Conservation (phyloP, 2,329 filamentous ascomycete genomes). For the Penicillium sp. region DNA sequence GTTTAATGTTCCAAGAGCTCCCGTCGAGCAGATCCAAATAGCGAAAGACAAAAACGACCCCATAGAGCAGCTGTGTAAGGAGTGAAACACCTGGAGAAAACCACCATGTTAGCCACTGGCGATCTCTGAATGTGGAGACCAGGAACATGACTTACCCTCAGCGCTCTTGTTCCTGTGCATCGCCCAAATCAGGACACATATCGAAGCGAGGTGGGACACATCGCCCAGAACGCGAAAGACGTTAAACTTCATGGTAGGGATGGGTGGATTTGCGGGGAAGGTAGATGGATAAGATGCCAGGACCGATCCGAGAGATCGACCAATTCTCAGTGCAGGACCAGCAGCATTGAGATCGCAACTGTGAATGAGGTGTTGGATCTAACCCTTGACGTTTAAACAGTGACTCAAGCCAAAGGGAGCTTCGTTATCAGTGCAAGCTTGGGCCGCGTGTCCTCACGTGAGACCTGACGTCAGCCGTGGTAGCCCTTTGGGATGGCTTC, state of each 20-base stretch:
- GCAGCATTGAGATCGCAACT: not conserved
- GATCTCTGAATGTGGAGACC: not conserved
- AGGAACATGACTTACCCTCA: slow-evolving; percentile 58
- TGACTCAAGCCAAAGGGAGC: slow-evolving; percentile 4
- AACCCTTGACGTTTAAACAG: not conserved
- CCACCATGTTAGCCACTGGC: slow-evolving; percentile 1
- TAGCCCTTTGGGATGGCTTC: not conserved
- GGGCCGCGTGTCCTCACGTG: slow-evolving; percentile 27
- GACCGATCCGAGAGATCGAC: not conserved
- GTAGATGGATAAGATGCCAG: not conserved
- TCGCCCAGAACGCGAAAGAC: slow-evolving; percentile 78
- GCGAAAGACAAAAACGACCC: slow-evolving; percentile 77
- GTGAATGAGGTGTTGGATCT: not conserved
- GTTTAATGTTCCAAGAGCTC: slow-evolving; percentile 20
- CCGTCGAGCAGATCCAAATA: slow-evolving; percentile 76
- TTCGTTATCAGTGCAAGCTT: slow-evolving; percentile 21
- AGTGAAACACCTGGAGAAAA: slow-evolving; percentile 70
- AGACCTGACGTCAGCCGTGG: slow-evolving; percentile 16
- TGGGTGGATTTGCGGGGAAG: slow-evolving; percentile 1
- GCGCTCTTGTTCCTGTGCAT: slow-evolving; percentile 86
- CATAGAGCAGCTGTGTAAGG: slow-evolving; percentile 84
- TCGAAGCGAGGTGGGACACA: slow-evolving; percentile 78
- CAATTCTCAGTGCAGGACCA: not conserved
- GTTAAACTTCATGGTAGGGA: slow-evolving; percentile 26
- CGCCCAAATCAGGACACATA: slow-evolving; percentile 84